These are phyloP conservation scores for Albugo candida DNA, from an alignment of 352 stramenopile species.

Conservation along the genomic window DNA sequence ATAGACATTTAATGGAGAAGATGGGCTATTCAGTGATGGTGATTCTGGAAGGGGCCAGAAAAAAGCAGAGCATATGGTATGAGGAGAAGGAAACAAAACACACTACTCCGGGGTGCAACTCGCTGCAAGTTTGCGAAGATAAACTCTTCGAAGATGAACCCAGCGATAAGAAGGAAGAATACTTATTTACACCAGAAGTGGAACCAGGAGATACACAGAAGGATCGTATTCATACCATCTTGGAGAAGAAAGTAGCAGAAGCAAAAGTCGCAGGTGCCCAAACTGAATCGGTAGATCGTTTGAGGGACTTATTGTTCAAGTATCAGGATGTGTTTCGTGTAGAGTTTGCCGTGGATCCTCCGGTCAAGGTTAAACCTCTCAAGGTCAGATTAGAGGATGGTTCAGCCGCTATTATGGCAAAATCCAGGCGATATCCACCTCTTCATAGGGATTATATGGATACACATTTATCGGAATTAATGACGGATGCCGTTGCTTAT, in stretches of 20 bases:
- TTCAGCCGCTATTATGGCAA: constrained; percentile 6
- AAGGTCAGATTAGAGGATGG: constrained; percentile 8
- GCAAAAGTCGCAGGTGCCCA: no score
- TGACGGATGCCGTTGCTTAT: constrained; percentile 6
- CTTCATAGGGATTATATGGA: constrained; percentile 6
- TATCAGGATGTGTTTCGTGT: constrained; percentile 2
- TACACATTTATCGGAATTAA: constrained; percentile 3
- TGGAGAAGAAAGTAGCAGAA: no score
- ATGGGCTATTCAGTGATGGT: background rate
- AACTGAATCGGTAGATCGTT: no score
- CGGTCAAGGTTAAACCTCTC: constrained; percentile 5
- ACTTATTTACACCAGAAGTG: no score
- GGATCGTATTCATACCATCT: no score
- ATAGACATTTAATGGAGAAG: background rate
- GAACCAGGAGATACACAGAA: no score
- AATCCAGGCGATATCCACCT: constrained; percentile 3
- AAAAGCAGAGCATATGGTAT: background rate
- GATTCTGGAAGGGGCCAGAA: background rate
- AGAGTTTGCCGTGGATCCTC: constrained; percentile 6
- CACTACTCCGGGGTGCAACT: background rate
- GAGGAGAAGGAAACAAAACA: background rate
- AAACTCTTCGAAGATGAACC: no score
- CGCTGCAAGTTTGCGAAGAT: background rate
- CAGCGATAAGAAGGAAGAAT: no score
- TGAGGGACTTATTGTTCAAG: background rate